Base-by-base conservation (phyloP, 2,329 filamentous ascomycete genomes). In the Emericellopsis atlantica region DNA sequence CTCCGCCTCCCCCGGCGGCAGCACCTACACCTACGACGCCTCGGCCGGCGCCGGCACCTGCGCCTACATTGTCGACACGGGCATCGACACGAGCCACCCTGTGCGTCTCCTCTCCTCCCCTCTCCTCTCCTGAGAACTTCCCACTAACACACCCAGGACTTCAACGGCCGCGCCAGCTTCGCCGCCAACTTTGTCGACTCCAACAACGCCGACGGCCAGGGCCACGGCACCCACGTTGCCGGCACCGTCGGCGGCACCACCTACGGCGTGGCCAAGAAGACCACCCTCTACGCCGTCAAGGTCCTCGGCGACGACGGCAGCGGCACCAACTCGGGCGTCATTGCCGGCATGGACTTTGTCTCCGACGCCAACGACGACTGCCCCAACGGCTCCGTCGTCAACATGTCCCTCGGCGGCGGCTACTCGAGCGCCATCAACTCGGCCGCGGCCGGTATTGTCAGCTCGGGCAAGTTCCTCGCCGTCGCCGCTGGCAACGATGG, bases 401-500 rank as follows among this genome's bases (percentile, higher is more conserved):
- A 68, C 58, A 72, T 76, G 69, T 72, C 67, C 8, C 64, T 76
- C 10, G 71, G 72, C 35, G 71, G 70, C n/a, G 37, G 47, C 43
- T 54, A 49, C 47, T 69, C 66, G 5, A 36, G 55, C 1, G 52
- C 67, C 29, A 51, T 74, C 46, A 76, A 75, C 61, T 50, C 49
- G 31, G 70, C 69, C 14, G 68, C 71, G 23, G 56, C 56, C 21
- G 53, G 51, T 35, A 58, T 70, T 33, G 57, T 69, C 47, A 43
- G 44, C 15, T 53, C 56, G 3, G 70, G 69, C 32, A 54, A 74
- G 44, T 70, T 72, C 48, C 58, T 73, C 34, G 70, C 66, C 43
- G 70, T 74, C n/a, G 71, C 72, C 6, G 72, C 72, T 15, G 72
- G 72, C 32, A 76, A 76, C 52, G 56, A 62, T 23, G 58, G 56